A percentile compares a stretch with the other conserved stretches of the same genome.
Evolutionary conservation across 495 filamentous ascomycete species (phyloP).

Genomic region (Lepidopterella palustris): DNA sequence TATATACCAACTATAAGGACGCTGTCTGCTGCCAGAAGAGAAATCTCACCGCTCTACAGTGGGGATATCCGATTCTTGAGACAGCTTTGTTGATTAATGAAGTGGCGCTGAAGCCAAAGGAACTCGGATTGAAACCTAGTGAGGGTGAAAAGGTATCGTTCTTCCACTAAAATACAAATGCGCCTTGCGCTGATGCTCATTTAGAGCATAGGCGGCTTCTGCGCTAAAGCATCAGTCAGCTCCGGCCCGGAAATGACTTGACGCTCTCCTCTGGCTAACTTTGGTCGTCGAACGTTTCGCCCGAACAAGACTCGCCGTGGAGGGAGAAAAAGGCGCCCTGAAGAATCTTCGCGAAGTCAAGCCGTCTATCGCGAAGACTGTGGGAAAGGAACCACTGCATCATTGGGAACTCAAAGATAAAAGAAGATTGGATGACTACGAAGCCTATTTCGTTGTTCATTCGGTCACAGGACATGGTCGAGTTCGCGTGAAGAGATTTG

Average conservation of each 20-base stretch:
- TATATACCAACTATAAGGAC: conserved; percentile 7
- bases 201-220: not conserved
- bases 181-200: not conserved
- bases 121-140: not conserved
- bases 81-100: conserved; percentile 9
- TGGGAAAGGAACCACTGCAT: conserved; percentile 6
- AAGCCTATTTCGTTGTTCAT: conserved; percentile 8
- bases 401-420: conserved; percentile 13
- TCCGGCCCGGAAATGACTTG: conserved; percentile 5
- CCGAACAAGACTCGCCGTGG: conserved; percentile 1
- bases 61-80: conserved; percentile 1
- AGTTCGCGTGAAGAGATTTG: too few species aligned
- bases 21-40: conserved; percentile 3
- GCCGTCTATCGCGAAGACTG: conserved; percentile 2
- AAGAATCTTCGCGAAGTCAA: conserved; percentile 9
- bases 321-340: conserved; percentile 3
- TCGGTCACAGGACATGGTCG: not conserved
- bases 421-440: conserved; percentile 2
- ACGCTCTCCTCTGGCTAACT: conserved; percentile 1
- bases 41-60: not conserved
- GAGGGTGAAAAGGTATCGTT: conserved; percentile 2
- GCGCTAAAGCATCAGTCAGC: not conserved
- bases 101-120: conserved; percentile 3
- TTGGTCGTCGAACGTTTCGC: conserved; percentile 9
- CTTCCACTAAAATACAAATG: not conserved